Evolutionary conservation across 805 yeast genomes (phyloP).

Genomic region (Hanseniaspora lindneri): DNA sequence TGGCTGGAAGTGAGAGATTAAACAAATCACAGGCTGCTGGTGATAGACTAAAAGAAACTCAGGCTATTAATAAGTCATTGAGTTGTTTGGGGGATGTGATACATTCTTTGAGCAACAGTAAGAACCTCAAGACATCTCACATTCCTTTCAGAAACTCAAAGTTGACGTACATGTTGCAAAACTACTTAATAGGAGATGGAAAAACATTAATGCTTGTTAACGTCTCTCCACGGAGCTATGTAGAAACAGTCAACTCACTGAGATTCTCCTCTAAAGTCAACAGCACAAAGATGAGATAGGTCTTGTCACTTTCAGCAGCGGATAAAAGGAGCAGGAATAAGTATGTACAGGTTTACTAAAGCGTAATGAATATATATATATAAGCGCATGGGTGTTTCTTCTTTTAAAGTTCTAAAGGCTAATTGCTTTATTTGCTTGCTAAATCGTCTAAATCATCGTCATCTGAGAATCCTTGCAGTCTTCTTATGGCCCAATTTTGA

Average conservation of each 20-base stretch:
- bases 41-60: slow-evolving; percentile 72
- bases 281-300: slow-evolving; percentile 33
- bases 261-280: slow-evolving; percentile 82
- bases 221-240: slow-evolving; percentile 43
- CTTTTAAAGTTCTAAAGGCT: too few relatives aligned
- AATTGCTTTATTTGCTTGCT: not conserved
- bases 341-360: not conserved
- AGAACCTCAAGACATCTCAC: slow-evolving; percentile 38
- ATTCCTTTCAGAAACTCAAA: slow-evolving; percentile 92
- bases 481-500: slow-evolving; percentile 68
- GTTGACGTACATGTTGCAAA: slow-evolving; percentile 71
- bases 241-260: slow-evolving; percentile 73
- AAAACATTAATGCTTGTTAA: slow-evolving; percentile 91
- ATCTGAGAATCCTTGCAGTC: slow-evolving; percentile 42
- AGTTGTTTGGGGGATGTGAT: slow-evolving; percentile 88
- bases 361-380: not conserved
- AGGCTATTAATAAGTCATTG: slow-evolving; percentile 74
- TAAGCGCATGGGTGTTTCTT: not conserved
- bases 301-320: not conserved
- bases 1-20: slow-evolving; percentile 90
- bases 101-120: slow-evolving; percentile 57
- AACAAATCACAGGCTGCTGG: slow-evolving; percentile 67
- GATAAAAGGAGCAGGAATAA: too few relatives aligned
- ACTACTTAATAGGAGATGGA: slow-evolving; percentile 72
- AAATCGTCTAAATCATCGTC: slow-evolving; percentile 20